phyloP scores from a whole-genome alignment of 495 filamentous ascomycete genomes.

The Cenococcum geophilum region DNA sequence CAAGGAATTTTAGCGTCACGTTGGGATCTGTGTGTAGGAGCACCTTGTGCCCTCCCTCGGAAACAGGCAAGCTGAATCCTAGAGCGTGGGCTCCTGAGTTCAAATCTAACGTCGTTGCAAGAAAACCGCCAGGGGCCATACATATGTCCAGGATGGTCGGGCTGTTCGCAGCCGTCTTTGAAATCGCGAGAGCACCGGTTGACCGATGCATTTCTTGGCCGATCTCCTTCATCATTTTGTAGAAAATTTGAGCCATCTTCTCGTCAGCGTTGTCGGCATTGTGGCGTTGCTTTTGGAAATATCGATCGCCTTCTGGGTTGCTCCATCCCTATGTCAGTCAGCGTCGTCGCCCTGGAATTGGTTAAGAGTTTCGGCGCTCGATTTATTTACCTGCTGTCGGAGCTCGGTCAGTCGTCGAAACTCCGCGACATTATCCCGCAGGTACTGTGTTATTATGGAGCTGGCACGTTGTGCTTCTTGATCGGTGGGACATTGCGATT shows the following conservation, averaged over 20 bases:
- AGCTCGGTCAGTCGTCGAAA: conserved; percentile 2
- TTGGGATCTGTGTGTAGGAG: conserved; percentile 25
- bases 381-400: conserved; percentile 10
- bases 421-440: neutral
- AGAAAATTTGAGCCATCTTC: conserved; percentile 26
- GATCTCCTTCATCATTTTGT: conserved; percentile 37
- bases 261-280: conserved; percentile 35
- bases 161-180: conserved; percentile 10
- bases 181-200: conserved; percentile 26
- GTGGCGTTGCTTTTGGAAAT: conserved; percentile 38
- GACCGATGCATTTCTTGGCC: conserved; percentile 33
- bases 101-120: conserved; percentile 35
- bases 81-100: conserved; percentile 38
- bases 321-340: conserved; percentile 41
- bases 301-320: conserved; percentile 37
- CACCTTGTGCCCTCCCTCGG: conserved; percentile 42
- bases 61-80: conserved; percentile 37
- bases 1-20: conserved; percentile 37
- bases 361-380: neutral
- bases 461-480: neutral
- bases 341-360: conserved; percentile 3
- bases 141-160: conserved; percentile 48
- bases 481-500: neutral
- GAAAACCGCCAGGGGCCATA: conserved; percentile 53
- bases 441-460: conserved; percentile 1